Evolutionary conservation across 352 stramenopile genomes (phyloP).

Genomic region (Thraustochytrium sp.): DNA sequence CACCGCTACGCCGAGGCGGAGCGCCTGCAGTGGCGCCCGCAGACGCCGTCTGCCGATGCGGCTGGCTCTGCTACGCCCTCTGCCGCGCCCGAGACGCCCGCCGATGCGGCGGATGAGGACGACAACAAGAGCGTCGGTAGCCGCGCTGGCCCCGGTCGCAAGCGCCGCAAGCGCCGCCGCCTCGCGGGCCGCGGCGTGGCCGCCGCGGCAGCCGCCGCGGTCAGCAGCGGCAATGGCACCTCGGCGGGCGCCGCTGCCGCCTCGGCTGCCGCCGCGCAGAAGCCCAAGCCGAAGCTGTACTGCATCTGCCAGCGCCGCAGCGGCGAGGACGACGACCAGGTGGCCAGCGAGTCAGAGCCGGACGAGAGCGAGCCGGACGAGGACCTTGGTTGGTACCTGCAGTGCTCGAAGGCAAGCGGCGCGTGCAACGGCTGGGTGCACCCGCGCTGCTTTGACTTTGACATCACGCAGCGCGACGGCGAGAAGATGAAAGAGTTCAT

Average conservation of each 20-base stretch:
- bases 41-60: background rate
- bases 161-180: slow-evolving; percentile 9
- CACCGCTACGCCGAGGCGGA: background rate
- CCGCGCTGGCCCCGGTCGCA: background rate
- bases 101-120: background rate
- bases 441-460: slow-evolving; percentile 21
- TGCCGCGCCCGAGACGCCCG: background rate
- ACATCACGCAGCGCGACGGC: background rate
- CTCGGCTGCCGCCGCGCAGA: background rate
- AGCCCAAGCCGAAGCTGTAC: background rate
- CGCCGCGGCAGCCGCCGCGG: background rate
- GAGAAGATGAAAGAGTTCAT: slow-evolving; percentile 26
- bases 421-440: slow-evolving; percentile 37
- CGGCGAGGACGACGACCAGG: background rate
- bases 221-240: too few relatives aligned
- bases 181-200: background rate
- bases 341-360: background rate
- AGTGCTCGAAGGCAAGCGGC: slow-evolving; percentile 15
- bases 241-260: too few relatives aligned
- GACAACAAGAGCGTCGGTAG: background rate
- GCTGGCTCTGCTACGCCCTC: too few relatives aligned
- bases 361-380: background rate
- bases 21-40: background rate
- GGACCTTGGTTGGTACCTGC: background rate
- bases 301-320: slow-evolving; percentile 19